These are phyloP conservation scores for Diaporthe velutina DNA, from an alignment of 2,329 filamentous ascomycete genomes.

Conservation along the genomic window DNA sequence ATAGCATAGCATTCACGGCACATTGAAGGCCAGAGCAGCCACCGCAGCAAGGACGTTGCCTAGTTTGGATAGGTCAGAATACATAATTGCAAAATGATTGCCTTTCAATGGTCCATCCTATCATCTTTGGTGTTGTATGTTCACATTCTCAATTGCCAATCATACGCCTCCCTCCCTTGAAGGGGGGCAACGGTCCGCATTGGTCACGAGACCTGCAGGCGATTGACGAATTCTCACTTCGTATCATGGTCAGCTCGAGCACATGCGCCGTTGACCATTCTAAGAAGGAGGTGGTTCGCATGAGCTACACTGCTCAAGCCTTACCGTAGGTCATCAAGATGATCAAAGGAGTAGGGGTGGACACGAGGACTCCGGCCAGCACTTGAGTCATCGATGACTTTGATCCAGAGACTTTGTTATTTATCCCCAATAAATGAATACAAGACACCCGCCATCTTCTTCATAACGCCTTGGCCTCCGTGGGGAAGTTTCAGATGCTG, in stretches of 20 bases:
- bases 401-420: slow-evolving; percentile 31
- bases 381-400: neutral
- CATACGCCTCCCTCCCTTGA: neutral
- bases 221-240: neutral
- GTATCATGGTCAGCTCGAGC: no score
- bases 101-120: neutral
- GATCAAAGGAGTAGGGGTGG: neutral
- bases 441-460: slow-evolving; percentile 27
- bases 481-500: slow-evolving; percentile 30
- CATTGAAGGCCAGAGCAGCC: neutral
- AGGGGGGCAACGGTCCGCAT: neutral
- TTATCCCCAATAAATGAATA: slow-evolving; percentile 25
- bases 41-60: slow-evolving; percentile 16
- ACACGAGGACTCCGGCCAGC: neutral
- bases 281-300: neutral
- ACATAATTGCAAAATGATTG: neutral
- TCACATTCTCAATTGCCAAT: neutral
- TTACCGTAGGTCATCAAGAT: neutral
- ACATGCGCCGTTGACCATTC: neutral
- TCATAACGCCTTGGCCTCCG: slow-evolving; percentile 39
- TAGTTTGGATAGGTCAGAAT: slow-evolving; percentile 34
- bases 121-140: neutral
- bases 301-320: neutral
- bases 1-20: slow-evolving; percentile 34
- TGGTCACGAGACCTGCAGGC: no score